Conservation (phyloP, 495 filamentous ascomycete species). For the Neurospora sp. region DNA sequence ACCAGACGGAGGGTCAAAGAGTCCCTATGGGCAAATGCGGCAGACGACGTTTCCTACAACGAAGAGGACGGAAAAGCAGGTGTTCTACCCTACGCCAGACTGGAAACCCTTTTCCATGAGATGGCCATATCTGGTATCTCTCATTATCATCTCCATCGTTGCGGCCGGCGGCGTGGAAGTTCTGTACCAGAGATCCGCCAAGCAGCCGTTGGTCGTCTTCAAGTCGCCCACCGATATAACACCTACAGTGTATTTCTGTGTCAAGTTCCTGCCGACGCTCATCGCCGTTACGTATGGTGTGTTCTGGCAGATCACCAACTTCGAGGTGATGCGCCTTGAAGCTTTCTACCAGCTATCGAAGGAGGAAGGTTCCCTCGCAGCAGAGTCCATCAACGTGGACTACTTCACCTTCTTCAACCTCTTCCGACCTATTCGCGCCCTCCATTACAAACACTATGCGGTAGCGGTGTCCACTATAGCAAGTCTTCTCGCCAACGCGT, state of each 20-base stretch:
- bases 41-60: conserved; percentile 20
- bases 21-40: conserved; percentile 8
- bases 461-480: conserved; percentile 53
- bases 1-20: conserved; percentile 8
- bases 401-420: conserved; percentile 57
- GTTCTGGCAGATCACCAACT: conserved; percentile 64
- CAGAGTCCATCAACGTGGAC: conserved; percentile 61
- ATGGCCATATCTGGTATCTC: conserved; percentile 46
- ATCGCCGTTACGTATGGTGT: conserved; percentile 63
- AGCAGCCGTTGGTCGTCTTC: conserved; percentile 40
- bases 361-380: conserved; percentile 50
- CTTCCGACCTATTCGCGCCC: conserved; percentile 50
- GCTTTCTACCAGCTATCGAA: conserved; percentile 66
- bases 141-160: conserved; percentile 47
- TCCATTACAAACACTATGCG: conserved; percentile 52
- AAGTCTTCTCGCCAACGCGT: conserved; percentile 51
- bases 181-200: conserved; percentile 46
- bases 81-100: conserved; percentile 51
- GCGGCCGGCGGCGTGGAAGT: conserved; percentile 49
- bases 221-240: conserved; percentile 40
- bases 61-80: conserved; percentile 22
- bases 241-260: conserved; percentile 47
- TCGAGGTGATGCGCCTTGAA: conserved; percentile 64
- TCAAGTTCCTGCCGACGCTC: conserved; percentile 64
- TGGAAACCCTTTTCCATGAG: conserved; percentile 68